phyloP scores from a whole-genome alignment of 164 flowering plant genomes.

The Macadamia integrifolia region DNA sequence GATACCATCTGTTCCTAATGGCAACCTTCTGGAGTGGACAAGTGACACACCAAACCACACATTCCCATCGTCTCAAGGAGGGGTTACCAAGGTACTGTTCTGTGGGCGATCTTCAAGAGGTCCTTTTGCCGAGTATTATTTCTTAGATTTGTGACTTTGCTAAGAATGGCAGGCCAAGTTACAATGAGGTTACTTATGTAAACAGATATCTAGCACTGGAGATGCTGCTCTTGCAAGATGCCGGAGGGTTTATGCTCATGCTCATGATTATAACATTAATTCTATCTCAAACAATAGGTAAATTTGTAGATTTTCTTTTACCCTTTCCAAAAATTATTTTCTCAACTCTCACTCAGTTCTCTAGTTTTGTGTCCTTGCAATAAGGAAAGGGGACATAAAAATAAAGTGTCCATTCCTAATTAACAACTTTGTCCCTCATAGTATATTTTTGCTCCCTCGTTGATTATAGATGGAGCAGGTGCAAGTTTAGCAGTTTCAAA shows the following conservation, averaged over 20 bases:
- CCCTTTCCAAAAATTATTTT: neutral
- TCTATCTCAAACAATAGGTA: slow-evolving; percentile 83
- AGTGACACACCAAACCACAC: slow-evolving; percentile 17
- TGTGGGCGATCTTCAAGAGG: neutral
- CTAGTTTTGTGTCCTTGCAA: neutral
- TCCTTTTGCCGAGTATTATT: neutral
- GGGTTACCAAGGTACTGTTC: slow-evolving; percentile 28
- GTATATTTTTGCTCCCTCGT: neutral
- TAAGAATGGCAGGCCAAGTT: slow-evolving; percentile 3
- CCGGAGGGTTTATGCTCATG: slow-evolving; percentile 73
- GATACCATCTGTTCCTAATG: slow-evolving; percentile 30
- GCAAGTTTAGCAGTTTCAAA: neutral
- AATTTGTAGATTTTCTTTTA: neutral
- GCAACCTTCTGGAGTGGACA: slow-evolving; percentile 46
- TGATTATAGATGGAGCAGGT: neutral
- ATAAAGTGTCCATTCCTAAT: neutral
- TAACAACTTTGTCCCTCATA: neutral
- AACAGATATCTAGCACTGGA: slow-evolving; percentile 35
- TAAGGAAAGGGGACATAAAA: neutral
- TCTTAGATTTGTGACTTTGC: neutral
- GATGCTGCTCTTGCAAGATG: slow-evolving; percentile 51
- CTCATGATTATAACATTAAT: slow-evolving; percentile 81
- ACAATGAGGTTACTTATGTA: slow-evolving; percentile 16
- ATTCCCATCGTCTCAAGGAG: slow-evolving; percentile 21
- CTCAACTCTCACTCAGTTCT: neutral